Evolutionary conservation across 1,139 yeast genomes (phyloP).

Genomic region (Trichomonascaceae sp.): DNA sequence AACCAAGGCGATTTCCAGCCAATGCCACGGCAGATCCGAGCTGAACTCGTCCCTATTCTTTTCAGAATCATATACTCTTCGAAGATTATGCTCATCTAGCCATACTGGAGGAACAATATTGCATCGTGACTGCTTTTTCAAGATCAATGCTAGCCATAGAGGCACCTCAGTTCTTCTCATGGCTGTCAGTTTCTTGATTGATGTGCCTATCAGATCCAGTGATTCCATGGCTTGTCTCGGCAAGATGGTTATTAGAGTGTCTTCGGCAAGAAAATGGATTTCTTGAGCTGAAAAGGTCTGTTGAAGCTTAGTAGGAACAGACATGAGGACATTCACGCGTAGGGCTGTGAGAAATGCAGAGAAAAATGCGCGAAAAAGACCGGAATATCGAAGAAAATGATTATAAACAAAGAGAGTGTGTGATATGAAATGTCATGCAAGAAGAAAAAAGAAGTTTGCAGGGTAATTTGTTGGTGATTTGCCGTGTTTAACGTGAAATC

Average conservation of each 20-base stretch:
- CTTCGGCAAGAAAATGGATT: constrained; percentile 79
- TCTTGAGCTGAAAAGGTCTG: constrained; percentile 69
- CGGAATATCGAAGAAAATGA: neutral
- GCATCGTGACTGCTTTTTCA: constrained; percentile 82
- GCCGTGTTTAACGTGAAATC: no score
- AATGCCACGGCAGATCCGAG: constrained; percentile 64
- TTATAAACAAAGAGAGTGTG: no score
- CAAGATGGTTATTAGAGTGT: constrained; percentile 60
- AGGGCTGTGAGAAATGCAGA: neutral
- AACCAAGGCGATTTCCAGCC: constrained; percentile 77
- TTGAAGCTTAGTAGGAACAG: constrained; percentile 53
- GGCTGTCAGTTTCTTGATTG: constrained; percentile 52
- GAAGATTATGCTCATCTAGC: constrained; percentile 58
- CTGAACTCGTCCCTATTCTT: constrained; percentile 56
- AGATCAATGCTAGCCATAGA: constrained; percentile 77
- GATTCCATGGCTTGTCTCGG: constrained; percentile 69
- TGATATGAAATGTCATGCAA: neutral
- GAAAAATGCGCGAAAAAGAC: neutral
- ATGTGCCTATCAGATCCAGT: constrained; percentile 51
- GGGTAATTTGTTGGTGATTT: no score
- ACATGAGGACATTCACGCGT: constrained; percentile 38
- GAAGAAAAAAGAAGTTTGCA: neutral
- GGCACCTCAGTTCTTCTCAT: constrained; percentile 71
- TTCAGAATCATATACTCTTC: constrained; percentile 63
- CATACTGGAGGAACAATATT: constrained; percentile 82